Evolutionary conservation across 2,329 filamentous ascomycete species (phyloP).

Genomic region (Epichloe sp.): DNA sequence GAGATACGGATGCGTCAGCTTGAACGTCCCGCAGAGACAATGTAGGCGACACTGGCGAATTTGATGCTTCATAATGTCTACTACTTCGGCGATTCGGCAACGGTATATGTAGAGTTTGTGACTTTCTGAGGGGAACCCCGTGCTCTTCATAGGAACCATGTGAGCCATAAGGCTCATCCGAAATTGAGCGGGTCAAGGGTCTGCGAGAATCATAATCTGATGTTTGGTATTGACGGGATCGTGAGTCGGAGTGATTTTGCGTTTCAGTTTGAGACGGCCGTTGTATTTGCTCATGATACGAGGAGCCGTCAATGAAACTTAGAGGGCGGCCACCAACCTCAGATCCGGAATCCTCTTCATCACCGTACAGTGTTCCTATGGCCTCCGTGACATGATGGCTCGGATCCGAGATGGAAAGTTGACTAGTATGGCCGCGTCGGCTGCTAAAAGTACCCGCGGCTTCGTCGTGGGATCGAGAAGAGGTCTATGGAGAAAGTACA

Average conservation of each 20-base stretch:
- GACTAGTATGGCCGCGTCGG: conserved; percentile 44
- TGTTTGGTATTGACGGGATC: conserved; percentile 16
- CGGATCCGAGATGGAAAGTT: conserved; percentile 67
- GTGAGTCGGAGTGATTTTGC: neutral
- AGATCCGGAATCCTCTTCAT: conserved; percentile 51
- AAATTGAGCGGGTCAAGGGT: conserved; percentile 30
- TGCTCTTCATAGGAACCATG: conserved; percentile 19
- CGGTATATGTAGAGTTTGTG: conserved; percentile 27
- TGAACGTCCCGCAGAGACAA: conserved; percentile 40
- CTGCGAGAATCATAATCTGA: conserved; percentile 24
- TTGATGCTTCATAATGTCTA: conserved; percentile 28
- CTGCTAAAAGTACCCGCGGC: conserved; percentile 42
- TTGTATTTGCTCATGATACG: conserved; percentile 38
- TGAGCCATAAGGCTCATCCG: conserved; percentile 26
- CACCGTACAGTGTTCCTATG: conserved; percentile 81
- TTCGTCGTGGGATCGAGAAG: conserved; percentile 42
- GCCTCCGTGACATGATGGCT: conserved; percentile 91
- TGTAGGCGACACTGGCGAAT: conserved; percentile 37
- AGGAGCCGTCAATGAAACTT: conserved; percentile 54
- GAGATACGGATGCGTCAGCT: conserved; percentile 45
- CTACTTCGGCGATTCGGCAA: conserved; percentile 27
- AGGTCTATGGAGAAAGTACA: conserved; percentile 31
- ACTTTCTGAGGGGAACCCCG: conserved; percentile 24
- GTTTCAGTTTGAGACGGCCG: conserved; percentile 12
- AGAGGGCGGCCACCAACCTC: conserved; percentile 45